Evolutionary conservation across 2,329 filamentous ascomycete genomes (phyloP), one percentile per base, ranked within the genome.

Genomic region (Colletotrichum trifolii): DNA sequence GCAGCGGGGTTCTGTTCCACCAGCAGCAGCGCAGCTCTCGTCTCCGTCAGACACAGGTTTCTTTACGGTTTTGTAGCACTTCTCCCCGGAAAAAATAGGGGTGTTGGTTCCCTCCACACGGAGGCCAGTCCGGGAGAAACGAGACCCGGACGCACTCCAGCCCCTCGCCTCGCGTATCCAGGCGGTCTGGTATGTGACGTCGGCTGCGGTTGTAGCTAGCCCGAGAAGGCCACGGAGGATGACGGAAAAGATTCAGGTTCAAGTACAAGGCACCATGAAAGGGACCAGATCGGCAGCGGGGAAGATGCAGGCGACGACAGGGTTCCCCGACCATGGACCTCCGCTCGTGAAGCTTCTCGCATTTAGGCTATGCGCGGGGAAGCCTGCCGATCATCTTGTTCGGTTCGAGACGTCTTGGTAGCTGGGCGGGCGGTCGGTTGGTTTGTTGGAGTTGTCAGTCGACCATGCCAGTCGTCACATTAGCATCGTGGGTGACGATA

Each of bases 61-160:
- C 15, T 13, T 7, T 11, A 13, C n/a, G 9, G 13, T 54, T 54
- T 64, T 64, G 49, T 64, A 64, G 56, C 55, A 60, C 50, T 35
- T 60, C 25, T 49, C 35, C 17, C 38, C 61, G 61, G 61, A 60
- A 50, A 1, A 64, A 64, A 54, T 60, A 42, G 35, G 43, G 12
- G 11, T 4, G 10, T 33, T 2, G 43, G 43, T 54, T 64, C 60
- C 55, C 61, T 60, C 61, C 55, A 64, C 61, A 60, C 61, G 45
- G 55, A 54, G 49, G 38, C 35, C 39, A 38, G 60, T 11, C 61
- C 55, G 61, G 61, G 4, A 8, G 43, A 35, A 39, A 35, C 8
- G 43, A 49, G 56, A 17, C 13, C 38, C 13, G 1, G 8, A 43
- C 15, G 43, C n/a, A 33, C 15, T 11, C 49, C 48, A 17, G 1